Percentiles rank a stretch among this genome's conserved stretches.
phyloP scores from a whole-genome alignment of 2,329 filamentous ascomycete genomes.

The Rhynchosporium secalis region DNA sequence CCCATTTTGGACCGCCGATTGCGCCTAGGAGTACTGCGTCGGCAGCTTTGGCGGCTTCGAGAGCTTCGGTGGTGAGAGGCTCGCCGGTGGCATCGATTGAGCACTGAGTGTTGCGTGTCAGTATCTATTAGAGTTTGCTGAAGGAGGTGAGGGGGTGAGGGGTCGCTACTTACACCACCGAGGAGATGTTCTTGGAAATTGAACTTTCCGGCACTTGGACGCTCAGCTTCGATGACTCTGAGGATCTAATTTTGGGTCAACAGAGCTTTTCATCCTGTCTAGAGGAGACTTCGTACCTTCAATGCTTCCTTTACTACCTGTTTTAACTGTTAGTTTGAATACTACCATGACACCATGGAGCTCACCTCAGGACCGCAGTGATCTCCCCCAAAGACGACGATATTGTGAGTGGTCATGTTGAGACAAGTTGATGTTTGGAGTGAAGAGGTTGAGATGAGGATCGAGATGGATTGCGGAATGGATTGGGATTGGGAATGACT shows the following conservation, averaged over 20 bases:
- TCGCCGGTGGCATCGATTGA: constrained; percentile 82
- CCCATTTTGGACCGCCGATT: constrained; percentile 97
- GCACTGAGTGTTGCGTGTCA: constrained; percentile 53
- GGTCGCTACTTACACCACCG: constrained; percentile 71
- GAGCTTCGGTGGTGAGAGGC: constrained; percentile 79
- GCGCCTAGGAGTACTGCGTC: constrained; percentile 91
- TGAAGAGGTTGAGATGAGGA: too few species aligned
- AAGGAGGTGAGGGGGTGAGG: constrained; percentile 6
- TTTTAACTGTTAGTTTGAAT: neutral
- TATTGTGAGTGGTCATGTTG: constrained; percentile 70
- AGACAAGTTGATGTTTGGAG: neutral
- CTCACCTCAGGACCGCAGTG: constrained; percentile 83
- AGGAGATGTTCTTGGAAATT: constrained; percentile 88
- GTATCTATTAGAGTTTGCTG: neutral
- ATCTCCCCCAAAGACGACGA: constrained; percentile 81
- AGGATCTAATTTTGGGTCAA: constrained; percentile 60
- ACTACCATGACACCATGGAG: constrained; percentile 19
- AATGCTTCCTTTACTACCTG: constrained; percentile 81
- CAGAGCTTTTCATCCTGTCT: neutral
- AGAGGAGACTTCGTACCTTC: constrained; percentile 59
- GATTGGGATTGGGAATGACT: neutral
- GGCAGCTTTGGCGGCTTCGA: constrained; percentile 78
- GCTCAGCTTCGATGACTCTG: constrained; percentile 71
- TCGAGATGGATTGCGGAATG: neutral
- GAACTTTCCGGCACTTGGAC: constrained; percentile 71